A percentile compares a stretch with the other conserved stretches of the same genome.
phyloP scores from a whole-genome alignment of 306 rosid species.

The Vachellia collinsii region DNA sequence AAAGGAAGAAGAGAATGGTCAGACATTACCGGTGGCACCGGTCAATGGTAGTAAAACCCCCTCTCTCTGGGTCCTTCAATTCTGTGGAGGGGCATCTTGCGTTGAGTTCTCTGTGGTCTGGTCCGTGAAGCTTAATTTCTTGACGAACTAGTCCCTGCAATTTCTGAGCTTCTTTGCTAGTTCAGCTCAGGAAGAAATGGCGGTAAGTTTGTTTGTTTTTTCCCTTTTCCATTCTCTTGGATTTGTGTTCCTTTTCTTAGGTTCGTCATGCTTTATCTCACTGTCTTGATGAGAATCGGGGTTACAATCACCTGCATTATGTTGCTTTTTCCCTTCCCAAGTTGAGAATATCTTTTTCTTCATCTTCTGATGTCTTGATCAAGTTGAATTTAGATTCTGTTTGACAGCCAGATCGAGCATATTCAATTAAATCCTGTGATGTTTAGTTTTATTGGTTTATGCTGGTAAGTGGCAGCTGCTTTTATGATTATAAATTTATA shows the following conservation, averaged over 20 bases:
- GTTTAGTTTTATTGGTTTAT: constrained; percentile 19
- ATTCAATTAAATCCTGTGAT: not conserved
- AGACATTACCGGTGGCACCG: constrained; percentile 56
- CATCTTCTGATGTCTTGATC: not conserved
- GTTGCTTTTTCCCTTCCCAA: not conserved
- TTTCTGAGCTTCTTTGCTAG: constrained; percentile 27
- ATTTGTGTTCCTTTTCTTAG: not conserved
- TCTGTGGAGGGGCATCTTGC: constrained; percentile 26
- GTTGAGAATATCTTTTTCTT: constrained; percentile 5
- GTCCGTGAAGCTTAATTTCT: constrained; percentile 16
- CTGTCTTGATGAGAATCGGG: constrained; percentile 26
- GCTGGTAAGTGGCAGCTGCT: constrained; percentile 17
- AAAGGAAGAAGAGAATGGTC: constrained; percentile 43
- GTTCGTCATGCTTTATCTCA: not conserved
- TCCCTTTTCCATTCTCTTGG: not conserved
- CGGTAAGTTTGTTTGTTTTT: constrained; percentile 43
- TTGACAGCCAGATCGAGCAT: constrained; percentile 20
- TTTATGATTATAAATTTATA: not conserved
- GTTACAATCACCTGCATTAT: constrained; percentile 27
- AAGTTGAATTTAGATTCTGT: constrained; percentile 11
- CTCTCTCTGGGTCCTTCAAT: constrained; percentile 14
- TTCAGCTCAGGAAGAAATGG: constrained; percentile 48
- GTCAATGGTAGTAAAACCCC: constrained; percentile 54
- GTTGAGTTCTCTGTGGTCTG: constrained; percentile 34
- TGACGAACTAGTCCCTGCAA: not conserved